Evolutionary conservation across 495 filamentous ascomycete species (phyloP).

Genomic region (Sporormia fimetaria): DNA sequence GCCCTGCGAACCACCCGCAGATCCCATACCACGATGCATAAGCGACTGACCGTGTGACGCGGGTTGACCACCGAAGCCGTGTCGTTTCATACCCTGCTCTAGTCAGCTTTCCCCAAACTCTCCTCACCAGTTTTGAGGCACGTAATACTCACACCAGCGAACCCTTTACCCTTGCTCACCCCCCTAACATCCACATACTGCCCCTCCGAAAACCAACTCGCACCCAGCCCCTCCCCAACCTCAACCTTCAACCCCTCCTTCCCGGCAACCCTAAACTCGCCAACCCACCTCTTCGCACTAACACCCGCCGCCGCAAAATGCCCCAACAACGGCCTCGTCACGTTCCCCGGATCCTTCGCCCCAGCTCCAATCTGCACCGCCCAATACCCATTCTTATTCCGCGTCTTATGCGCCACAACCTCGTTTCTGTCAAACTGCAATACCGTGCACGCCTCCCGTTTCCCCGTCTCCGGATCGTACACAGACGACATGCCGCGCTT

Average conservation of each 20-base stretch:
- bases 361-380: slow-evolving; percentile 84
- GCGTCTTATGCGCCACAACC: slow-evolving; percentile 74
- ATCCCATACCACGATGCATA: slow-evolving; percentile 84
- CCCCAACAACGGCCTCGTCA: slow-evolving; percentile 67
- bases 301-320: slow-evolving; percentile 71
- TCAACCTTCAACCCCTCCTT: slow-evolving; percentile 52
- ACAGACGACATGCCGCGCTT: slow-evolving; percentile 95
- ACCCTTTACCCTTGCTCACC: slow-evolving; percentile 74
- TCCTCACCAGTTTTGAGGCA: not conserved
- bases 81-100: slow-evolving; percentile 74
- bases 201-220: slow-evolving; percentile 80
- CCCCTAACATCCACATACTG: slow-evolving; percentile 80
- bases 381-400: slow-evolving; percentile 71
- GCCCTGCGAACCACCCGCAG: slow-evolving; percentile 74
- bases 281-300: slow-evolving; percentile 67
- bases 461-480: slow-evolving; percentile 63
- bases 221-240: slow-evolving; percentile 60
- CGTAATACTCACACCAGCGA: slow-evolving; percentile 50
- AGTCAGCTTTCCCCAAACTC: not conserved
- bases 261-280: slow-evolving; percentile 73
- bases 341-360: slow-evolving; percentile 60
- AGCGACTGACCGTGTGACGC: slow-evolving; percentile 90
- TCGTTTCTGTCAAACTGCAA: slow-evolving; percentile 89
- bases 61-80: slow-evolving; percentile 77
- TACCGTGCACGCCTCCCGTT: slow-evolving; percentile 76